Evolutionary conservation across 768 basidiomycete species (phyloP), one percentile per base, ranked within the genome.

Genomic region (Xanthoconium purpureum): DNA sequence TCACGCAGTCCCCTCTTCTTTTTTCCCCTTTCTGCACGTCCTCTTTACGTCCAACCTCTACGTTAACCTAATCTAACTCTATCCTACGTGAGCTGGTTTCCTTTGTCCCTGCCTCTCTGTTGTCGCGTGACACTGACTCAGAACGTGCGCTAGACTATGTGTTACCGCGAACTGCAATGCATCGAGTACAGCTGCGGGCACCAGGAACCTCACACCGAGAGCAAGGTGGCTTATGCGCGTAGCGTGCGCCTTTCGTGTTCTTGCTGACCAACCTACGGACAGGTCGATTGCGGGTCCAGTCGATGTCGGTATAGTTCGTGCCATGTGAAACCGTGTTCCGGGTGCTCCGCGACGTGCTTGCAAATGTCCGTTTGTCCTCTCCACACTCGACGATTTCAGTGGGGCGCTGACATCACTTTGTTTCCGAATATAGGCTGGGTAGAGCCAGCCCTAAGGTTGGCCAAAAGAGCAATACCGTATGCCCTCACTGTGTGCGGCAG

Each of bases 271-370:
- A 6, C 53, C 29, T 28, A 8, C 39, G 24, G 24, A 24, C 30
- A 80, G 79, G 69, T 79, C 52, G 79, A 81, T 58, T 81, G 80
- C 52, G 59, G 65, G 32, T 70, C 70, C 42, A 55, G 56, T 56
- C 63, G 56, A 43, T 81, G 80, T 58, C 75, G 78, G 48, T 80
- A 80, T 56, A 80, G 79, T 52, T 54, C 66, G 7, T 44, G 52
- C 10, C 80, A 80, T 57, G 49, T 52, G 29, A 50, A 64, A 11
- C 62, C 70, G 8, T 78, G 79, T 58, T 37, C 56, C 11, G 69
- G 62, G 15, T 81, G 79, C 48, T 5, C 72, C 20, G 52, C 69
- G 46, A 78, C 73, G 7, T 80, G 79, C 59, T 57, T 30, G 28
- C 77, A 78, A 64, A 71, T 68, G 79, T 80, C 47, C 29, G 74